A percentile compares a stretch with the other conserved stretches of the same genome.
Evolutionary conservation across 192 early-diverging fungal species (phyloP).

Genomic region (Spizellomyces sp.): DNA sequence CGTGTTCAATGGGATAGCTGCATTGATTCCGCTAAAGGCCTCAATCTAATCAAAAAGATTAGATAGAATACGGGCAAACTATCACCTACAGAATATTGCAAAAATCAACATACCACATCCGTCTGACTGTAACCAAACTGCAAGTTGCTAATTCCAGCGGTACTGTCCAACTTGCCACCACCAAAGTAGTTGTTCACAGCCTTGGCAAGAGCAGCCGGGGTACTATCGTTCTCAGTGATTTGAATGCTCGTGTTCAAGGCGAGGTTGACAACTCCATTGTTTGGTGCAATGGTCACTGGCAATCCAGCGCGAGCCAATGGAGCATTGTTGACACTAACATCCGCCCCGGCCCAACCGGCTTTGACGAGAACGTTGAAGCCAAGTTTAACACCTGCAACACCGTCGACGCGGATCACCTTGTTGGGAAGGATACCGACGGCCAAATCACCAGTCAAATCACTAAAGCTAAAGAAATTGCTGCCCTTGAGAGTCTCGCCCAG

Average conservation of each 20-base stretch:
- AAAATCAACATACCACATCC: constrained; percentile 8
- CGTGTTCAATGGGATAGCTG: constrained; percentile 14
- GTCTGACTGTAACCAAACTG: constrained; percentile 15
- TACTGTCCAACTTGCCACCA: constrained; percentile 14
- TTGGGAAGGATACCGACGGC: constrained; percentile 19
- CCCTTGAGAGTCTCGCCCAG: background rate
- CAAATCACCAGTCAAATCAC: constrained; percentile 20
- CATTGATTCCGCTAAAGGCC: constrained; percentile 23
- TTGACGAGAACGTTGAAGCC: constrained; percentile 5
- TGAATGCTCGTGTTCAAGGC: constrained; percentile 22
- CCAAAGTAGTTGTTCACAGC: constrained; percentile 26
- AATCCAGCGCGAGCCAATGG: constrained; percentile 27
- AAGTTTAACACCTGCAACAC: constrained; percentile 18
- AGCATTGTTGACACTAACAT: constrained; percentile 23
- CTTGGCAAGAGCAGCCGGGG: constrained; percentile 22
- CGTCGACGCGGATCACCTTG: constrained; percentile 17
- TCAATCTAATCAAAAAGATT: constrained; percentile 5
- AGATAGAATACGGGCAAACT: too few species aligned
- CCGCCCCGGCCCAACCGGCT: constrained; percentile 20
- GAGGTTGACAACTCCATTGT: background rate
- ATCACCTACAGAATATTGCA: too few species aligned
- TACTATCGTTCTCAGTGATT: constrained; percentile 23
- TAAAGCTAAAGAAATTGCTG: background rate
- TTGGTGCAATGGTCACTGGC: constrained; percentile 17
- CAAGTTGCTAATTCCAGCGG: constrained; percentile 4